phyloP scores from a whole-genome alignment of 139 green algal species.

The Nannochloris sp. region DNA sequence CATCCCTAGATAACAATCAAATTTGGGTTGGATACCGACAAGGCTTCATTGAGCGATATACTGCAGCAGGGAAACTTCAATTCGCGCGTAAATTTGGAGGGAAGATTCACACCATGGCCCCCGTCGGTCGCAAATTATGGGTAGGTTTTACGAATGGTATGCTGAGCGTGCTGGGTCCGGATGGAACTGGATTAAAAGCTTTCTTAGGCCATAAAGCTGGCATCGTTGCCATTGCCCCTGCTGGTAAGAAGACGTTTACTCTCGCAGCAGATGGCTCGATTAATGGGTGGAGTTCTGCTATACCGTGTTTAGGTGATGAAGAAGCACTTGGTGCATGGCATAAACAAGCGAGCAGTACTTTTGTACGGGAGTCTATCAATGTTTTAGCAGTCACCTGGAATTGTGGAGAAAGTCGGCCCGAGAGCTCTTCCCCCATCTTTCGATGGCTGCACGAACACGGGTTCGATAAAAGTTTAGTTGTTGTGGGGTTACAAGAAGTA shows the following conservation, averaged over 20 bases:
- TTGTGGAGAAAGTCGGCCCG: constrained; percentile 54
- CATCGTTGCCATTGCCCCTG: constrained; percentile 35
- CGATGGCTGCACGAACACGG: constrained; percentile 42
- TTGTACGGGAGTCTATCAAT: constrained; percentile 32
- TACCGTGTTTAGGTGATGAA: constrained; percentile 5
- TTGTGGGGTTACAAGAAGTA: constrained; percentile 76
- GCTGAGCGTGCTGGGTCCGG: constrained; percentile 20
- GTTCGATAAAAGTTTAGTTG: constrained; percentile 36
- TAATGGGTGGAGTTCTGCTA: constrained; percentile 40
- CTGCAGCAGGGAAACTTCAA: constrained; percentile 35
- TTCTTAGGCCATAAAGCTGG: constrained; percentile 45
- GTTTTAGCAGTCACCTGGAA: constrained; percentile 81
- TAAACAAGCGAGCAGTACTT: neutral
- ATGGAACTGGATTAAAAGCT: neutral
- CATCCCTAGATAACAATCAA: constrained; percentile 25
- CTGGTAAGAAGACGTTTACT: constrained; percentile 40
- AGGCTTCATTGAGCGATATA: constrained; percentile 56
- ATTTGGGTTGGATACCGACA: constrained; percentile 51
- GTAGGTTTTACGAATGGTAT: constrained; percentile 46
- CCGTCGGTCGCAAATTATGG: constrained; percentile 46
- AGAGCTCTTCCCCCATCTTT: constrained; percentile 22
- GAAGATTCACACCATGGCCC: constrained; percentile 25
- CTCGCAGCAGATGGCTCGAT: constrained; percentile 58
- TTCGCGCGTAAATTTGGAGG: constrained; percentile 14
- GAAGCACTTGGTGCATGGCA: constrained; percentile 20